Conservation (phyloP, 306 rosid species). For the Dryas octopetala region DNA sequence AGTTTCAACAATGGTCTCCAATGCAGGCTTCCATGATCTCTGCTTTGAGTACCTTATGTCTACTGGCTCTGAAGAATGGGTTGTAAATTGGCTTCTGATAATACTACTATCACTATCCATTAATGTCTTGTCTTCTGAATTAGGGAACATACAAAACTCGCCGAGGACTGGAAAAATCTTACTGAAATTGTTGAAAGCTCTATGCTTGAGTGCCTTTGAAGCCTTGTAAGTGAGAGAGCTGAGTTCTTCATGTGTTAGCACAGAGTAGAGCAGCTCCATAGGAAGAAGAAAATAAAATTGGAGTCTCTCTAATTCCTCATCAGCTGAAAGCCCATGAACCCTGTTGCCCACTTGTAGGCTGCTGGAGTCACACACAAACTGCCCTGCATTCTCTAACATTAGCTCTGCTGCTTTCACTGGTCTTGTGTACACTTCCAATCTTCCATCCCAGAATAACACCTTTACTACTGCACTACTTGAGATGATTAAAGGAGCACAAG, state of each 20-base stretch:
- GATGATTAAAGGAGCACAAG: conserved; percentile 57
- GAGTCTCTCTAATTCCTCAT: conserved; percentile 53
- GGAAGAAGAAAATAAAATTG: conserved; percentile 78
- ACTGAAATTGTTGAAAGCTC: conserved; percentile 46
- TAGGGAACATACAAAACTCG: conserved; percentile 60
- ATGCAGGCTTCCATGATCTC: conserved; percentile 86
- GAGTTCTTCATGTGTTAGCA: conserved; percentile 77
- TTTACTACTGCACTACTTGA: conserved; percentile 40
- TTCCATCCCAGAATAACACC: conserved; percentile 58
- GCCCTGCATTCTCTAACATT: conserved; percentile 61
- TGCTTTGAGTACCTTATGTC: conserved; percentile 50
- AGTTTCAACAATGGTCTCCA: conserved; percentile 81
- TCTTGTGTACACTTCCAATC: conserved; percentile 47
- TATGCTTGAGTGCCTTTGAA: conserved; percentile 53
- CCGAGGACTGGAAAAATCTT: conserved; percentile 71
- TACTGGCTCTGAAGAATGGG: conserved; percentile 27
- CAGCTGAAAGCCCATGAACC: conserved; percentile 71
- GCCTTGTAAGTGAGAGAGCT: conserved; percentile 59
- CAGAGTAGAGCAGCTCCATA: conserved; percentile 82
- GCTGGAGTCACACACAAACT: conserved; percentile 71
- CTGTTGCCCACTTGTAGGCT: conserved; percentile 70
- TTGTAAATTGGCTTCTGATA: background rate
- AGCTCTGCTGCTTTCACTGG: conserved; percentile 69
- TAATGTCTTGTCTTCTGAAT: conserved; percentile 43
- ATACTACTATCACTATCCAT: conserved; percentile 17